A percentile compares a stretch with the other conserved stretches of the same genome.
phyloP scores from a whole-genome alignment of 2,329 filamentous ascomycete genomes.

The Aspergillus eucalypticola region DNA sequence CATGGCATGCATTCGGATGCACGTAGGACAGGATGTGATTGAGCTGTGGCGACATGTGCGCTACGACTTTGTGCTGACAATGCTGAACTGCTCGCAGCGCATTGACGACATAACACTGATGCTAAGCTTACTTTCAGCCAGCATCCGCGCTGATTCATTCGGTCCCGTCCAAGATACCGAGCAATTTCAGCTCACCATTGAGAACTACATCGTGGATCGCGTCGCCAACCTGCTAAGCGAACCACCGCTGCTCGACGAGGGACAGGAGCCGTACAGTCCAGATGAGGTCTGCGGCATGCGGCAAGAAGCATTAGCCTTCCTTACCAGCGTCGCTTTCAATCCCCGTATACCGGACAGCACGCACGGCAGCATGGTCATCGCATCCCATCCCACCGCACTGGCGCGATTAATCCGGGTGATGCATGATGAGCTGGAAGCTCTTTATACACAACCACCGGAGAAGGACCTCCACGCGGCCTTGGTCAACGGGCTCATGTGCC shows the following conservation, averaged over 20 bases:
- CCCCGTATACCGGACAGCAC: slow-evolving; percentile 61
- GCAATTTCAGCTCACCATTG: slow-evolving; percentile 42
- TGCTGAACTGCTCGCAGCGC: slow-evolving; percentile 59
- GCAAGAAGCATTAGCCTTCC: slow-evolving; percentile 46
- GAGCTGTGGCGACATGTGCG: slow-evolving; percentile 60
- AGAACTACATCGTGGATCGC: slow-evolving; percentile 56
- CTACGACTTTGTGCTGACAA: slow-evolving; percentile 59
- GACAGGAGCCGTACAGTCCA: slow-evolving; percentile 40
- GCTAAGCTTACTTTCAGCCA: slow-evolving; percentile 57
- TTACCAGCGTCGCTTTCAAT: slow-evolving; percentile 45
- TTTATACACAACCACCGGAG: slow-evolving; percentile 57
- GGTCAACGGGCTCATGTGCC: slow-evolving; percentile 61
- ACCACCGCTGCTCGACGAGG: slow-evolving; percentile 48
- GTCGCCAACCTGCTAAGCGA: slow-evolving; percentile 61
- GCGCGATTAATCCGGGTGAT: slow-evolving; percentile 74
- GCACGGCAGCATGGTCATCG: slow-evolving; percentile 63
- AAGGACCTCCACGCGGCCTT: slow-evolving; percentile 51
- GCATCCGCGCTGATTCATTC: slow-evolving; percentile 54
- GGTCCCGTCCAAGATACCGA: slow-evolving; percentile 52
- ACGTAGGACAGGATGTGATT: slow-evolving; percentile 43
- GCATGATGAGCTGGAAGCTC: slow-evolving; percentile 67
- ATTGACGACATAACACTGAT: slow-evolving; percentile 57
- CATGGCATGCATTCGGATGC: slow-evolving; percentile 51
- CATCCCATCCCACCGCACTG: slow-evolving; percentile 67
- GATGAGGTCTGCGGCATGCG: slow-evolving; percentile 45